Evolutionary conservation across 306 rosid genomes (phyloP), one percentile per base, ranked within the genome.

Genomic region (Lathyrus sativus): DNA sequence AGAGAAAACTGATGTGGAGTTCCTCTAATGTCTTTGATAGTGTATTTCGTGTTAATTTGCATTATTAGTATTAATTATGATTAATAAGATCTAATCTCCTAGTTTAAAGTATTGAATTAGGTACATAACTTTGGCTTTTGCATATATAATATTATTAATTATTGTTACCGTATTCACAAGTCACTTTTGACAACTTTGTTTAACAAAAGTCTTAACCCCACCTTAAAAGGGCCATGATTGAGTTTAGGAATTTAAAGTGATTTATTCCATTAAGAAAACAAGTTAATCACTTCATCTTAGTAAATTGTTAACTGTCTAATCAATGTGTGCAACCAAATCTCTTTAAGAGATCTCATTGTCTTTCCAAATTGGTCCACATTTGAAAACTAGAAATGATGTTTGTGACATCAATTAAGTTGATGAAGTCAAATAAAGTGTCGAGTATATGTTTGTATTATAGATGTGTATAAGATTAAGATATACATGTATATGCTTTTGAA

Each of bases 311-410:
- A 31, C 17, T 68, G 82, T 86, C 84, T 72, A 72, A 80, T 87
- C 85, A 80, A 78, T 44, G 2, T 50, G 70, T 70, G 49, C 72
- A 85, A 81, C 82, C 92, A 77, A 80, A 91, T 91, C 96, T 85
- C 95, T 82, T 91, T 83, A 43, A 3, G 13, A 83, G 96, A 91
- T 91, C 70, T 86, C 85, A 42, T 6, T 86, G 91, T 88, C 95
- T 74, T 11, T 48, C 7, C 41, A 48, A 49, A 33, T 39, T 7
- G 71, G 67, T 78, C 70, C 84, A 71, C 79, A 68, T 58, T 77
- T 35, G 31, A 63, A 65, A 78, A 39, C 75, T 35, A 35, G 39
- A 35, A 35, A 35, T 35, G 39, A 35, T 35, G 39, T 35, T 35
- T 35, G 39, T 35, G 39, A 35, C 39, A 35, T 35, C 39, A 35